phyloP scores from a whole-genome alignment of 345 rosid genomes.

The Murraya paniculata region DNA sequence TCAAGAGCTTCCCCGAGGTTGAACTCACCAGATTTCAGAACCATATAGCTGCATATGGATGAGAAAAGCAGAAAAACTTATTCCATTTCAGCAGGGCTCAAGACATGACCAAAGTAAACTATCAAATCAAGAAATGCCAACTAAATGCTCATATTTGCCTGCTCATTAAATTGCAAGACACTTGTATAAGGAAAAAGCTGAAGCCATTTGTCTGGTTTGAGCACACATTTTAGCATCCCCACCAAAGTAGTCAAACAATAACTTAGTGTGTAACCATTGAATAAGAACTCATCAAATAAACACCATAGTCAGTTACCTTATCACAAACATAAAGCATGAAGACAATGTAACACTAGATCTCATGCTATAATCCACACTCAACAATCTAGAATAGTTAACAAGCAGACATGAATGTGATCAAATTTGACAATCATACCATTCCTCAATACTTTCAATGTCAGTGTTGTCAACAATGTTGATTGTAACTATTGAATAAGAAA shows the following conservation, averaged over 20 bases:
- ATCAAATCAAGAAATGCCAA: neutral
- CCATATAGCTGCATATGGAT: slow-evolving; percentile 48
- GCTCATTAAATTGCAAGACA: too few relatives aligned
- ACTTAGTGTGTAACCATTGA: too few relatives aligned
- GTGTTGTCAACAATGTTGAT: slow-evolving; percentile 57
- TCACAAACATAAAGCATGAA: neutral
- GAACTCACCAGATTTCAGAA: slow-evolving; percentile 48
- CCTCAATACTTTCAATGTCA: slow-evolving; percentile 68
- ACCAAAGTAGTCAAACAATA: too few relatives aligned
- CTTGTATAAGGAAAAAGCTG: too few relatives aligned
- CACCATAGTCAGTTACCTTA: neutral
- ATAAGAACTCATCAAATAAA: neutral
- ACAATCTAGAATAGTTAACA: neutral
- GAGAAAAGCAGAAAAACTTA: slow-evolving; percentile 10
- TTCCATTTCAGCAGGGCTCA: neutral
- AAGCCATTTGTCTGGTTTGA: too few relatives aligned
- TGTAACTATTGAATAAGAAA: too few relatives aligned
- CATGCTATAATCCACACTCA: neutral
- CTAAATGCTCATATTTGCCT: neutral
- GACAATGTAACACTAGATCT: neutral
- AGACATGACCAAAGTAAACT: neutral
- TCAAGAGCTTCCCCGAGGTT: slow-evolving; percentile 59
- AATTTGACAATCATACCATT: slow-evolving; percentile 45
- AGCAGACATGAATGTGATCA: neutral
- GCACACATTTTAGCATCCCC: too few relatives aligned